Evolutionary conservation across 768 basidiomycete species (phyloP), one percentile per base, ranked within the genome.

Genomic region (Leccinum pellstonianum): DNA sequence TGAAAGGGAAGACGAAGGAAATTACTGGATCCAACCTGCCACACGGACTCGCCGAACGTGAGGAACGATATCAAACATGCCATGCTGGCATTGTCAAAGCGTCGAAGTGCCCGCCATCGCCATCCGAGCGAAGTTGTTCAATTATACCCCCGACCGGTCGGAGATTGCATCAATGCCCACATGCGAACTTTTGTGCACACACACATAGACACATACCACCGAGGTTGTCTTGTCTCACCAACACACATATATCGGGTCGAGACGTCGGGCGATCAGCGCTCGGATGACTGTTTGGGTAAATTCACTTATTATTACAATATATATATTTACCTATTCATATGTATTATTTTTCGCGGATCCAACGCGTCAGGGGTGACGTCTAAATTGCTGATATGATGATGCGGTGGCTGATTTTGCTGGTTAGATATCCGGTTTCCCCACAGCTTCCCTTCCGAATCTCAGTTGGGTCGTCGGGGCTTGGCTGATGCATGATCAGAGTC

Each of bases 401-500:
- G 43, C 43, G 43, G 43, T n/a, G 43, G 43, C 43, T 43, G 43
- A 43, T 43, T 43, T 19, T 43, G 43, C 19, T 43, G n/a, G 43
- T 43, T n/a, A 41, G 6, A 41, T 41, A 41, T 41, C 38, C 56
- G 55, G 17, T 25, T 68, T 68, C 64, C 60, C 68, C 65, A 68
- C 64, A 64, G 48, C 14, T 35, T 21, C 23, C n/a, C 43, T 43
- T 43, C 43, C 10, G 43, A 43, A 43, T 43, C 43, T 43, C 43
- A 43, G n/a, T 43, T 43, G n/a, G 43, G 43, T 43, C 43, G 43
- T 43, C 43, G 43, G 43, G 43, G 43, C 43, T 43, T 43, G 43
- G 43, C n/a, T 25, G 48, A 25, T 49, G 48, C 41, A 19, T 43
- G 48, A 66, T 71, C 65, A 71, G 68, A 70, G 60, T 23, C 71